Evolutionary conservation across 257 asterid genomes (phyloP).

Genomic region (Solanum pimpinellifolium): DNA sequence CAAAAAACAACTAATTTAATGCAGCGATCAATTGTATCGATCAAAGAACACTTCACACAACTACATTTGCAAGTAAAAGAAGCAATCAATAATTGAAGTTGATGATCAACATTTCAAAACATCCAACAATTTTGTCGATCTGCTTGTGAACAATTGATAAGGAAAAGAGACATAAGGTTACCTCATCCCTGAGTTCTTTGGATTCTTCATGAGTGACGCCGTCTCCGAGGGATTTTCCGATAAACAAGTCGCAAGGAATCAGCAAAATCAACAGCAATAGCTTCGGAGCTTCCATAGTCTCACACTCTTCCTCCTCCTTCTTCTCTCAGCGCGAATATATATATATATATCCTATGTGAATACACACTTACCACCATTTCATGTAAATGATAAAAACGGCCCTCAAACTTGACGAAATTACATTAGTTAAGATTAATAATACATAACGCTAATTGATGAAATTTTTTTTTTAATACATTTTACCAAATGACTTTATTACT

Average conservation of each 20-base stretch:
- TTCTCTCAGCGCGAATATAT: not conserved
- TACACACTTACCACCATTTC: not conserved
- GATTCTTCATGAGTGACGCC: slow-evolving; percentile 81
- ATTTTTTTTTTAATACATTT: too few relatives aligned
- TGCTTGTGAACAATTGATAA: not conserved
- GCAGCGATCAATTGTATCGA: not conserved
- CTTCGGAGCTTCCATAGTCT: slow-evolving; percentile 44
- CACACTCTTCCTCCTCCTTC: not conserved
- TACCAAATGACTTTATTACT: too few relatives aligned
- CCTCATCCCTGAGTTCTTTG: slow-evolving; percentile 84
- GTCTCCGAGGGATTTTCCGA: slow-evolving; percentile 36
- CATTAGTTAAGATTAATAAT: not conserved
- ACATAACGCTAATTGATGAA: too few relatives aligned
- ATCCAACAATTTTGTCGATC: not conserved
- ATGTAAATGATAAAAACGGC: not conserved
- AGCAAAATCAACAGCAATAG: slow-evolving; percentile 27
- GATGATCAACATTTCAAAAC: not conserved
- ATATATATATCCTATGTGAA: not conserved
- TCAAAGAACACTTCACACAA: not conserved
- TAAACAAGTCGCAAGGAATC: slow-evolving; percentile 24
- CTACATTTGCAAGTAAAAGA: not conserved
- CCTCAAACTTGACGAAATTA: not conserved
- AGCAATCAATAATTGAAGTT: not conserved
- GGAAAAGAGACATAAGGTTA: not conserved
- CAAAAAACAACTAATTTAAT: not conserved